Base-by-base conservation (phyloP, 805 yeast genomes). In the Candida caryicola region DNA sequence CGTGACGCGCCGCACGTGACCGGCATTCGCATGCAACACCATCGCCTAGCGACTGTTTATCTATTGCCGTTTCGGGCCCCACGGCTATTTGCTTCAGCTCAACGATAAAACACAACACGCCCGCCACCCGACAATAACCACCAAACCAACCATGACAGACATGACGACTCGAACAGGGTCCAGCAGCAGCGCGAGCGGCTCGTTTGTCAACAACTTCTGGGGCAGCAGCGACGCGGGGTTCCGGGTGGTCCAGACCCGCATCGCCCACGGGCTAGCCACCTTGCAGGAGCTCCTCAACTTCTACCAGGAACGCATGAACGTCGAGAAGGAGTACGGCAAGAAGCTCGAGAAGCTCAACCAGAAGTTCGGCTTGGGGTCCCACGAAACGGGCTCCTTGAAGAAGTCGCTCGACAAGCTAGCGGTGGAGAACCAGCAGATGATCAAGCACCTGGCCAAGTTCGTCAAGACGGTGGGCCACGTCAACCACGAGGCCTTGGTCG, bases 301-400 rank as follows among this genome's bases (percentile, higher is more conserved):
- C 42, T 67, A 65, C 43, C 54, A 54, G 23, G 69, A 67, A 41
- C 63, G 82, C 27, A 62, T 75, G 1, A 65, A 75, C 12, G 73
- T 88, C 28, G 96, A 87, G 51, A 83, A 79, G 43, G 95, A 88
- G 17, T 85, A 85, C 52, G 63, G 81, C 27, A 73, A 76, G 39
- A 72, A 70, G 41, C 57, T 88, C 47, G 64, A 63, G 31, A 66
- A 72, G 12, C 61, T 87, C 16, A 63, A 85, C 15, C 60, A 64
- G 34, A 73, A 69, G 47, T 50, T 48, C 1, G 40, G 64, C 1
- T 58, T 79, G 3, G 90, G 89, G 1, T 54, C 74, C 2, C 68
- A 65, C 40, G 86, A 80, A 47, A 67, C 75, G 0, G 91, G 90
- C 0, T 61, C 79, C 0, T 58, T 83, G 41, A 77, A 72, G 47